phyloP scores from a whole-genome alignment of 441 rosid genomes.

The Eutrema salsugineum region DNA sequence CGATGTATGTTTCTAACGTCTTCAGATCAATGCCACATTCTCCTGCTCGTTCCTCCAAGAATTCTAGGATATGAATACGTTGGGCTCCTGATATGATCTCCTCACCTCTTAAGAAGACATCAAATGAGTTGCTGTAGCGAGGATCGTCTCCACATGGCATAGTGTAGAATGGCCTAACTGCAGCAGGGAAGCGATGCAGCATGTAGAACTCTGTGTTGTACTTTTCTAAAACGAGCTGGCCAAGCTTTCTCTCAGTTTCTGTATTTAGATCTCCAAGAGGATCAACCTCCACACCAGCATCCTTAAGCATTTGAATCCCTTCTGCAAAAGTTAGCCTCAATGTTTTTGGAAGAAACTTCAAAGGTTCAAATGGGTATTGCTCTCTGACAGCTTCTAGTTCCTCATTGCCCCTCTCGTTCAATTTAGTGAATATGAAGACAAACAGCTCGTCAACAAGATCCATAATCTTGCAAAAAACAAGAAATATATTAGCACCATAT shows the following conservation, averaged over 20 bases:
- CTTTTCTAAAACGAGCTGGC: slow-evolving; percentile 81
- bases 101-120: slow-evolving; percentile 95
- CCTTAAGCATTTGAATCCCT: slow-evolving; percentile 93
- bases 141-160: slow-evolving; percentile 82
- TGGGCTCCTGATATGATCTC: slow-evolving; percentile 97
- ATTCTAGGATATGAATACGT: slow-evolving; percentile 78
- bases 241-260: slow-evolving; percentile 82
- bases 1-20: slow-evolving; percentile 68
- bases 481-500: slow-evolving; percentile 17
- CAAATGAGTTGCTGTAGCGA: slow-evolving; percentile 84
- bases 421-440: slow-evolving; percentile 61
- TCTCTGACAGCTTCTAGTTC: slow-evolving; percentile 72
- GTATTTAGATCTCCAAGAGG: slow-evolving; percentile 88
- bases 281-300: slow-evolving; percentile 80
- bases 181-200: slow-evolving; percentile 73
- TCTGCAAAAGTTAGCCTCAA: slow-evolving; percentile 71
- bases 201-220: slow-evolving; percentile 87
- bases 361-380: slow-evolving; percentile 78
- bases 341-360: slow-evolving; percentile 77
- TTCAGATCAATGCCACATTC: slow-evolving; percentile 73
- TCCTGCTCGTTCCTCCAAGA: slow-evolving; percentile 69
- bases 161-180: slow-evolving; percentile 90
- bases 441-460: slow-evolving; percentile 73
- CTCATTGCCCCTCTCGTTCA: slow-evolving; percentile 64
- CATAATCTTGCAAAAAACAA: slow-evolving; percentile 63